Base-by-base conservation (phyloP, 2,329 filamentous ascomycete genomes). In the Phaeosphaeria sp. region DNA sequence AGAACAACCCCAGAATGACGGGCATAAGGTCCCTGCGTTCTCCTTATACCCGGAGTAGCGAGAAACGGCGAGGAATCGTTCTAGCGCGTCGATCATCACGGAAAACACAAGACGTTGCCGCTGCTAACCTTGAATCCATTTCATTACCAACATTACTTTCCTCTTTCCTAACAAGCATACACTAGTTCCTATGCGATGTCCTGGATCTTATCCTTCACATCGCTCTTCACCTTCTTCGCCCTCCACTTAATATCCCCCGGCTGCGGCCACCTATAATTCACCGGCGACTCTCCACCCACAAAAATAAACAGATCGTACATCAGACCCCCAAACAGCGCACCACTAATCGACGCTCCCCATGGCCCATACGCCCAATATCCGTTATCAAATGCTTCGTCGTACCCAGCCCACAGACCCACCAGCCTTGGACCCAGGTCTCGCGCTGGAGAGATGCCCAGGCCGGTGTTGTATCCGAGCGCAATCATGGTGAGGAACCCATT, bases 341-440 rank as follows among this genome's bases (percentile, higher is more conserved):
- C 72, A n/a, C 64, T 56, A 18, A 71, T 61, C 3, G 63, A 59
- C 2, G 70, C 70, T 11, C 64, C 66, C 51, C 69, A 69, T 1
- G 67, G 66, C 0, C 72, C 72, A 46, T 69, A 72, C 0, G 66
- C 67, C 70, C 71, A 74, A 53, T 72, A 75, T 0, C 63, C 62
- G 15, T 42, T 62, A 5, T 53, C 57, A 47, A 75, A 75, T 0
- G 71, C 65, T 51, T 87, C 75, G 1, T 86, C 86, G 69, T 92
- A 92, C 1, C 89, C 89, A 51, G 90, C 72, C 74, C 87, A 85
- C 69, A 87, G 89, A 1, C 85, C 84, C 58, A 90, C 84, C 23
- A 91, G 78, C n/a, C 89, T 81, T 1, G 89, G 89, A 0, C 89
- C 89, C 68, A 91, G 89, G 65, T 92, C 89, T 72, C 89, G 84